phyloP scores from a whole-genome alignment of 371 early-diverging fungal genomes.

The Circinella umbellata region DNA sequence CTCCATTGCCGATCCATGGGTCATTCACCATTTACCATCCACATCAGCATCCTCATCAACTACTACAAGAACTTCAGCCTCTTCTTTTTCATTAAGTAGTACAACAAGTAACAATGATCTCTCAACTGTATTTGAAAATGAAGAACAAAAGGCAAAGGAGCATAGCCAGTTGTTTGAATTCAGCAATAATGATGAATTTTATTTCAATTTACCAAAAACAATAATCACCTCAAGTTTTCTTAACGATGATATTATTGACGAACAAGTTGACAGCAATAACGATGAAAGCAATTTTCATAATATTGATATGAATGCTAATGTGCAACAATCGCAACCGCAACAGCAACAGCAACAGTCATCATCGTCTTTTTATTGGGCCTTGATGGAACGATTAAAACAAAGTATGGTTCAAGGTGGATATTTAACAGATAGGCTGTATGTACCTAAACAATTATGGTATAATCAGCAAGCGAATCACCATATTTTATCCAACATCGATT shows the following conservation, averaged over 20 bases:
- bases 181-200: no score
- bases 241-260: neutral
- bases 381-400: constrained; percentile 22
- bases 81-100: neutral
- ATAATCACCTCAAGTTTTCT: neutral
- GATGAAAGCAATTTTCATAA: no score
- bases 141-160: neutral
- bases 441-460: constrained; percentile 39
- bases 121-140: neutral
- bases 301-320: neutral
- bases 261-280: neutral
- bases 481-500: neutral
- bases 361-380: constrained; percentile 8
- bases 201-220: constrained; percentile 2
- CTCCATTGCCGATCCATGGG: neutral
- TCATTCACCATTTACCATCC: constrained; percentile 4
- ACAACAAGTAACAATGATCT: neutral
- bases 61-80: neutral
- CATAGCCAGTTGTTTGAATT: no score
- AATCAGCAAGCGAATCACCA: neutral
- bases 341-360: neutral
- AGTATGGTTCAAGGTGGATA: constrained; percentile 35
- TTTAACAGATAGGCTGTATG: constrained; percentile 27
- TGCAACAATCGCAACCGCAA: neutral
- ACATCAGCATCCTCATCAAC: neutral